phyloP scores from a whole-genome alignment of 306 rosid species.

The Vicia faba region DNA sequence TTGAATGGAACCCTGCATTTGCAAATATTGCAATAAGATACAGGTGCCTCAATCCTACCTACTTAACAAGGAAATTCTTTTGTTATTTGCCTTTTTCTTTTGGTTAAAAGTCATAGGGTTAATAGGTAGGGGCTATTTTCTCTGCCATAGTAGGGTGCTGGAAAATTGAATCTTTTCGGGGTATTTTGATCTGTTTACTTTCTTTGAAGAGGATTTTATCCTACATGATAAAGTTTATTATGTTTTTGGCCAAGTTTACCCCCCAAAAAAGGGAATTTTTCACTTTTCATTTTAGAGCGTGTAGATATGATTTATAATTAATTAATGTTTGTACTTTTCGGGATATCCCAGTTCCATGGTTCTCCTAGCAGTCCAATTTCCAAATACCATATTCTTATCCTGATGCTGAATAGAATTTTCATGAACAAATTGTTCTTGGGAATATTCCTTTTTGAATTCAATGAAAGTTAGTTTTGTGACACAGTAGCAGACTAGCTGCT shows the following conservation, averaged over 20 bases:
- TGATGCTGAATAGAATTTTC: no score
- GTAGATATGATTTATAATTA: constrained; percentile 37
- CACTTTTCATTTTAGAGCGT: constrained; percentile 41
- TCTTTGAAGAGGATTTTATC: constrained; percentile 59
- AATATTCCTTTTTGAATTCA: no score
- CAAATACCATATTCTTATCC: no score
- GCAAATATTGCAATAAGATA: constrained; percentile 93
- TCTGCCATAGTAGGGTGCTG: constrained; percentile 61
- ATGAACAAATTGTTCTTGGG: no score
- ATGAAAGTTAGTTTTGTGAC: no score
- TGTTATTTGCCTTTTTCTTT: constrained; percentile 22
- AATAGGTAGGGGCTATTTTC: constrained; percentile 68
- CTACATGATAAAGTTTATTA: constrained; percentile 67
- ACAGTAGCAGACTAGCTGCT: no score
- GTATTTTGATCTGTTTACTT: constrained; percentile 61
- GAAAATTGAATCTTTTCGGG: constrained; percentile 71
- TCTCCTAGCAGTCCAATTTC: not conserved
- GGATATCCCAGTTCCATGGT: not conserved
- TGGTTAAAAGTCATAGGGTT: constrained; percentile 55
- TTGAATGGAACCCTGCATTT: constrained; percentile 77
- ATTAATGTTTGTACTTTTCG: not conserved
- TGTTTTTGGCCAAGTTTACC: constrained; percentile 64
- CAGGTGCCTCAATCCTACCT: constrained; percentile 83
- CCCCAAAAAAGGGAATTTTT: constrained; percentile 43
- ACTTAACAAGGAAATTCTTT: constrained; percentile 44